phyloP scores from a whole-genome alignment of 2,329 filamentous ascomycete species.

The Trichoderma atrobrunneum region DNA sequence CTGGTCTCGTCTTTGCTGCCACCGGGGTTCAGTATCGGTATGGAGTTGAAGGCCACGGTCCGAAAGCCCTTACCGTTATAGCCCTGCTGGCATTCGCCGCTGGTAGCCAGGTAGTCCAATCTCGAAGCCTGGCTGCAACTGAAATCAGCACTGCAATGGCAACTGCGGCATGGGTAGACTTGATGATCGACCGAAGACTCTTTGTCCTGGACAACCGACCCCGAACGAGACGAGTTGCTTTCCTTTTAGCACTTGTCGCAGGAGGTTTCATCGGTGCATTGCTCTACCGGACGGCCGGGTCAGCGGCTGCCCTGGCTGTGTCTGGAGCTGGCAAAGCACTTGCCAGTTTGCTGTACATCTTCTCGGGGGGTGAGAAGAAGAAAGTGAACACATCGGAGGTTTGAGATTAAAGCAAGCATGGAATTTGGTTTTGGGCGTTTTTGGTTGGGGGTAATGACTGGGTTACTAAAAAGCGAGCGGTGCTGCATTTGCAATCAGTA shows the following conservation, averaged over 20 bases:
- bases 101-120: slow-evolving; percentile 58
- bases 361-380: slow-evolving; percentile 23
- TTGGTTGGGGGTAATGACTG: background rate
- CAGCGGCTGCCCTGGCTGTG: slow-evolving; percentile 26
- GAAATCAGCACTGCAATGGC: slow-evolving; percentile 66
- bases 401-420: background rate
- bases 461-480: background rate
- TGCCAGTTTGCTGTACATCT: slow-evolving; percentile 24
- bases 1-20: slow-evolving; percentile 51
- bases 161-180: slow-evolving; percentile 60
- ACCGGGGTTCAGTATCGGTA: slow-evolving; percentile 47
- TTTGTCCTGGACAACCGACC: slow-evolving; percentile 46
- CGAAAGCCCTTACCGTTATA: slow-evolving; percentile 44
- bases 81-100: slow-evolving; percentile 53
- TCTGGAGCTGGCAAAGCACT: slow-evolving; percentile 29
- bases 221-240: slow-evolving; percentile 49
- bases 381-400: slow-evolving; percentile 13
- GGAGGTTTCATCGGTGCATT: slow-evolving; percentile 53
- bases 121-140: slow-evolving; percentile 51
- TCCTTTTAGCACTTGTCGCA: slow-evolving; percentile 45
- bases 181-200: slow-evolving; percentile 54
- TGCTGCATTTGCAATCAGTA: background rate
- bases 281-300: slow-evolving; percentile 35
- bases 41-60: slow-evolving; percentile 36
- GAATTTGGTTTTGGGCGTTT: background rate